Base-by-base conservation (phyloP, 2,329 filamentous ascomycete species). In the Xylaria sp. region DNA sequence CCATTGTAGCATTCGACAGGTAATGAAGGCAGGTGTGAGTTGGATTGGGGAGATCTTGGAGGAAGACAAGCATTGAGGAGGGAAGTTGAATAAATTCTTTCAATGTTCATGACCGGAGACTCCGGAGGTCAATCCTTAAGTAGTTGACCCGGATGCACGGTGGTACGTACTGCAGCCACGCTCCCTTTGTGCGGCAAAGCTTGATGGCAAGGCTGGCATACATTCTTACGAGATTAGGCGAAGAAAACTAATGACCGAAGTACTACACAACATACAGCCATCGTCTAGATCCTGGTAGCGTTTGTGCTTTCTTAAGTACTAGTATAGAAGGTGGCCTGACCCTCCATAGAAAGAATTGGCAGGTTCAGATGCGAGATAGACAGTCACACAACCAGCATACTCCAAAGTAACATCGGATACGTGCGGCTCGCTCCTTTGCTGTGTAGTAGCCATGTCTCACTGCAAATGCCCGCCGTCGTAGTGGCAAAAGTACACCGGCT, bases 11-110 rank as follows among this genome's bases (percentile, higher is more conserved):
- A 44, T 68, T 51, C 66, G 48, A 53, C 40, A 56, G 65, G 62
- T 66, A 54, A 53, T 58, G 65, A 69, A 51, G 59, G 46, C 48
- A 60, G 23, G 66, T 44, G 59, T 57, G 53, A 61, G 57, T 59
- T 51, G 51, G 40, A 54, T 42, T 65, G 44, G 61, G 59, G 54
- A 68, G 59, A 15, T 72, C 72, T 63, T 59, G 65, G 48, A 73
- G 69, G 53, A 70, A 70, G 63, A 76, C 69, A 23, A 76, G 67
- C 75, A 76, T 76, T 63, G 72, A 72, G 71, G 60, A 65, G 67
- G 7, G 58, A 59, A 53, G 54, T 60, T 62, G 66, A 26, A 62
- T 6, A 42, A 40, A 64, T 51, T 10, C 20, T 58, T 42, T 62
- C 33, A 60, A 31, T 23, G 6, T 3, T 46, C 51, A 63, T 60